phyloP scores from a whole-genome alignment of 2,329 filamentous ascomycete genomes.

The Aspergillus arachidicola region DNA sequence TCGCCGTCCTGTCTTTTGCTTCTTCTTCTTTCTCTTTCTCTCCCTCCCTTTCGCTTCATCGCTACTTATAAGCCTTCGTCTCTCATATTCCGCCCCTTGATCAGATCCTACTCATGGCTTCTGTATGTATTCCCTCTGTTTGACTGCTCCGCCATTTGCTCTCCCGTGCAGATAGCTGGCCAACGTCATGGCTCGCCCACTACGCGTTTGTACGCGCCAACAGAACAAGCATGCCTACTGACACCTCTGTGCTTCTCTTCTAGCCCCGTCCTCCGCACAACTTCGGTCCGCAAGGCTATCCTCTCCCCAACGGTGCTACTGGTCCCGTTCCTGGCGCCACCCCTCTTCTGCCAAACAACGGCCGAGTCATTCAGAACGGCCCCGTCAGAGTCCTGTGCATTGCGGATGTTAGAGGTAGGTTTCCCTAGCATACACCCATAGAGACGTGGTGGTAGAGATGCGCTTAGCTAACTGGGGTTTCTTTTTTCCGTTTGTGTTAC shows the following conservation, averaged over 20 bases:
- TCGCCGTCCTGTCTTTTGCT: slow-evolving; percentile 18
- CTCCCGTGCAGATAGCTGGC: slow-evolving; percentile 19
- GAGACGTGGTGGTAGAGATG: slow-evolving; percentile 2
- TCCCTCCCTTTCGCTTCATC: slow-evolving; percentile 17
- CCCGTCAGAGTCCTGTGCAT: slow-evolving; percentile 52
- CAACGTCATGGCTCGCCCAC: slow-evolving; percentile 20
- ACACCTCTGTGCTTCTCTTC: slow-evolving; percentile 17
- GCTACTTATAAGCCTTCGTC: slow-evolving; percentile 7
- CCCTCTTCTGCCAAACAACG: slow-evolving; percentile 54
- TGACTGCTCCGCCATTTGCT: slow-evolving; percentile 16
- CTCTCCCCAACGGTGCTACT: slow-evolving; percentile 50
- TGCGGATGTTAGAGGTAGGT: slow-evolving; percentile 54
- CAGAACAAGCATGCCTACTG: slow-evolving; percentile 20
- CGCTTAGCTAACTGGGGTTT: slow-evolving; percentile 24
- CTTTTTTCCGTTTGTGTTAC: slow-evolving; percentile 20
- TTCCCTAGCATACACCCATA: not conserved
- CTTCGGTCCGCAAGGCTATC: slow-evolving; percentile 47
- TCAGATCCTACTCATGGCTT: slow-evolving; percentile 46
- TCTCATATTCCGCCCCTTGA: slow-evolving; percentile 14
- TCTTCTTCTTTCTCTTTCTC: slow-evolving; percentile 16
- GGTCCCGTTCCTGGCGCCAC: slow-evolving; percentile 50
- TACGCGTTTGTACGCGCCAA: slow-evolving; percentile 18
- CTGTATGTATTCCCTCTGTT: slow-evolving; percentile 41
- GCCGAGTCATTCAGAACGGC: slow-evolving; percentile 52
- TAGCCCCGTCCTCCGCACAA: slow-evolving; percentile 48